These are phyloP conservation scores for Candolleomyces efflorescens DNA, from an alignment of 768 basidiomycete genomes.

Conservation along the genomic window DNA sequence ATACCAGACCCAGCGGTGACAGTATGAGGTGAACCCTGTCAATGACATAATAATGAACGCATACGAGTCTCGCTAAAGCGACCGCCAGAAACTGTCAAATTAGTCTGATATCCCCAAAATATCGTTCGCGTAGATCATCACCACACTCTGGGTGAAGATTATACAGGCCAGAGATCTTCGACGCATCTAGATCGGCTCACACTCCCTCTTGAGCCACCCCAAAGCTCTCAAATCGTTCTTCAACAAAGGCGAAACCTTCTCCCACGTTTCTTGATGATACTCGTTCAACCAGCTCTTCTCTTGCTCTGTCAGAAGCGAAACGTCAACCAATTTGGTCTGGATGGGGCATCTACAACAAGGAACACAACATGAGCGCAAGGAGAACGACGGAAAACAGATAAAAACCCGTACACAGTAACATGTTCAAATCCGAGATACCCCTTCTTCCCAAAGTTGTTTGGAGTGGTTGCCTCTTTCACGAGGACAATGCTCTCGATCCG, in stretches of 20 bases:
- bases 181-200: slow-evolving; percentile 30
- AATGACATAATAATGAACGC: too few species aligned
- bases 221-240: slow-evolving; percentile 54
- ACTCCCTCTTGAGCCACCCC: slow-evolving; percentile 62
- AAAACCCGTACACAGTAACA: slow-evolving; percentile 70
- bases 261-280: slow-evolving; percentile 75
- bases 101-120: too few species aligned
- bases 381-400: slow-evolving; percentile 4
- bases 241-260: slow-evolving; percentile 72
- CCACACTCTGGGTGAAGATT: too few species aligned
- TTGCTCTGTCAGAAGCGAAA: slow-evolving; percentile 49
- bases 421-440: slow-evolving; percentile 84
- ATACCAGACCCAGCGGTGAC: too few species aligned
- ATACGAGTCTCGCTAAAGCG: too few species aligned
- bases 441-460: slow-evolving; percentile 76
- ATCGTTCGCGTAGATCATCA: too few species aligned
- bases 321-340: slow-evolving; percentile 76
- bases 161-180: neutral
- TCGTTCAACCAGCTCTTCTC: slow-evolving; percentile 81
- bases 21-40: too few species aligned
- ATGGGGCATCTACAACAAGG: slow-evolving; percentile 80
- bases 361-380: neutral
- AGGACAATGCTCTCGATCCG: slow-evolving; percentile 89
- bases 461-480: slow-evolving; percentile 65
- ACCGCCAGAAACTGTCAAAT: too few species aligned